Evolutionary conservation across 2,329 filamentous ascomycete genomes (phyloP).

Genomic region (Claviceps sorghi): DNA sequence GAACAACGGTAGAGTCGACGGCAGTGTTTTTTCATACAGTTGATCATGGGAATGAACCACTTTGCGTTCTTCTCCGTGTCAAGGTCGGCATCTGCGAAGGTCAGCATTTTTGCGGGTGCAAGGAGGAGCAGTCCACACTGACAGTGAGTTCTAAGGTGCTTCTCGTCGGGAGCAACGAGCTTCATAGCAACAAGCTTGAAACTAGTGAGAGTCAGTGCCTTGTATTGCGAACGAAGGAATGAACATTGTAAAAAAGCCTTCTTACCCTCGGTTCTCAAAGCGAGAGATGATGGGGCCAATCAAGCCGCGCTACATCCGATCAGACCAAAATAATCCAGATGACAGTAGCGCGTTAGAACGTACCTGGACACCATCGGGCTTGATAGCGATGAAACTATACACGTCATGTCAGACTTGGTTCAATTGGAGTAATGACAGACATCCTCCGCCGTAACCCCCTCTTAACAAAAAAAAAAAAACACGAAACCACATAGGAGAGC

Average conservation of each 20-base stretch:
- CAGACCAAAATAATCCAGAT: not conserved
- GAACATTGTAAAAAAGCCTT: not conserved
- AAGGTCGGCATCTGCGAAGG: slow-evolving; percentile 59
- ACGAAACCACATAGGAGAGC: not conserved
- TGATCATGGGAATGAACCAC: slow-evolving; percentile 90
- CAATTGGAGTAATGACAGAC: not conserved
- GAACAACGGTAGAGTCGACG: not conserved
- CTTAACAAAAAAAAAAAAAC: slow-evolving; percentile 1
- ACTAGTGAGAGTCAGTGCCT: not conserved
- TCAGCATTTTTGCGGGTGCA: slow-evolving; percentile 13
- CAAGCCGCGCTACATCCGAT: slow-evolving; percentile 63
- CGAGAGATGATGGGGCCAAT: slow-evolving; percentile 94
- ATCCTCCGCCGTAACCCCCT: not conserved
- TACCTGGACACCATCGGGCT: slow-evolving; percentile 99
- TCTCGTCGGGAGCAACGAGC: slow-evolving; percentile 75
- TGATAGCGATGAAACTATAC: slow-evolving; percentile 96
- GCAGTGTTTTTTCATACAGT: slow-evolving; percentile 48
- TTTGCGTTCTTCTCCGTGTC: slow-evolving; percentile 52
- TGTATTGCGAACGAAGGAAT: not conserved
- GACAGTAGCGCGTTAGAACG: slow-evolving; percentile 10
- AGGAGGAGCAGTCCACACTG: slow-evolving; percentile 16
- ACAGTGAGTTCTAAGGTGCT: slow-evolving; percentile 97
- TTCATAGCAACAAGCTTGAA: slow-evolving; percentile 99
- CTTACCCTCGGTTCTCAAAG: slow-evolving; percentile 91
- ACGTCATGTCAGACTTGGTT: slow-evolving; percentile 11